Evolutionary conservation across 148 eudicot genomes (phyloP), one percentile per base, ranked within the genome.

Genomic region (Amaranthus palmeri): DNA sequence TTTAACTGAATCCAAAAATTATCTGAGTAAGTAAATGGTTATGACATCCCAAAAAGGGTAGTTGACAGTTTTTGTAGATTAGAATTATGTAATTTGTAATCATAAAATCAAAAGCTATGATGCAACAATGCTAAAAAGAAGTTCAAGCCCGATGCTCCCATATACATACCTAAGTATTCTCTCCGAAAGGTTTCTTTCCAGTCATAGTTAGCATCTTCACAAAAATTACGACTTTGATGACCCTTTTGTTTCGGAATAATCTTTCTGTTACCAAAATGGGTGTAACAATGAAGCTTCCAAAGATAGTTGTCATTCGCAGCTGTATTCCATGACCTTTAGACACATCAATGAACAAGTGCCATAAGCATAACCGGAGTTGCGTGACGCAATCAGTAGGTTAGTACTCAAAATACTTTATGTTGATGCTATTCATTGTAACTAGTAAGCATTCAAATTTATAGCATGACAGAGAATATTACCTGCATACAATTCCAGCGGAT

Each of bases 301-400:
- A 95, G 72, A 70, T 67, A 74, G 72, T 87, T 79, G 72, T 95
- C 96, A 69, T 62, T 82, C 41, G 96, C 88, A 58, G 92, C 89
- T 36, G 52, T 79, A 82, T 86, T 86, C 99, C 99, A 95, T 54
- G 84, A 83, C 86, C 98, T 95, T 73, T 70, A 73, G 62, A 85
- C 18, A 25, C 64, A 78, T 59, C 67, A 78, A 8, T 42, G 45
- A 68, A 18, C 51, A 74, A 61, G 55, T 58, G 63, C 17, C 52
- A 58, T 54, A 62, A 53, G n/a, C 42, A 40, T 40, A 51, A 42
- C 10, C 8, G 63, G 54, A 61, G 42, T 10, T 15, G 12, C 6
- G 17, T 8, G 50, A 59, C 60, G 53, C 47, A 42, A 43, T 10
- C 6, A 11, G 40, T 41, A 11, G 51, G 59, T 15, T 62, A 52